Evolutionary conservation across 352 stramenopile species (phyloP), one percentile per base, ranked within the genome.

Genomic region (Pythium rishiriense): DNA sequence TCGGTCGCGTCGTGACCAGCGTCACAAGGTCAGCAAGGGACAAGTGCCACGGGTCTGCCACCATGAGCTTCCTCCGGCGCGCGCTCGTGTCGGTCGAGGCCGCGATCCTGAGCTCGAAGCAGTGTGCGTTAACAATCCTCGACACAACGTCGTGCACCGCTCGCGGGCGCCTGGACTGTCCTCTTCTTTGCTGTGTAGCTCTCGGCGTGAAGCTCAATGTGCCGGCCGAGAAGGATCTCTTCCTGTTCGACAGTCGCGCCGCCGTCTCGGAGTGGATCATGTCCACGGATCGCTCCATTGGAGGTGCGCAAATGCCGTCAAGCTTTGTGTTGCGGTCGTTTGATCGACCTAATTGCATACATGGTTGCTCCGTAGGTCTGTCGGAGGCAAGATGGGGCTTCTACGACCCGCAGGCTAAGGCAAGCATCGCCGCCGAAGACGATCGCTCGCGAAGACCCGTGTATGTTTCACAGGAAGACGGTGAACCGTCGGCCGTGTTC

Each of bases 251-350:
- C 26, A 75, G 66, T n/a, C 79, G 79, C 49, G 70, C 83, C 8
- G 64, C 73, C 0, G 74, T 81, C 15, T 66, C 64, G 2, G 74
- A 83, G 17, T 95, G 87, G 86, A 79, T 88, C 41, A 73, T 78
- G 8, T 91, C 83, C 3, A 93, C 81, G 39, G 87, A 95, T 49
- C 74, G 77, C 45, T 87, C 84, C 0, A 95, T 95, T 60, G 87
- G 87, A 78, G 87, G 87, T 93, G 53, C 12, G 41, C 21, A 47
- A 4, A 24, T 26, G 26, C n/a, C n/a, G n/a, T n/a, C n/a, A n/a
- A n/a, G n/a, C n/a, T n/a, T n/a, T n/a, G n/a, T 26, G 19, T 21
- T n/a, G 14, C 14, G 5, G 14, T n/a, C n/a, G 33, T 52, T 24
- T 31, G 41, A 43, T 53, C 4, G 12, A 7, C 22, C n/a, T 35